phyloP scores from a whole-genome alignment of 331 rosid species.

The Malus hybrid region DNA sequence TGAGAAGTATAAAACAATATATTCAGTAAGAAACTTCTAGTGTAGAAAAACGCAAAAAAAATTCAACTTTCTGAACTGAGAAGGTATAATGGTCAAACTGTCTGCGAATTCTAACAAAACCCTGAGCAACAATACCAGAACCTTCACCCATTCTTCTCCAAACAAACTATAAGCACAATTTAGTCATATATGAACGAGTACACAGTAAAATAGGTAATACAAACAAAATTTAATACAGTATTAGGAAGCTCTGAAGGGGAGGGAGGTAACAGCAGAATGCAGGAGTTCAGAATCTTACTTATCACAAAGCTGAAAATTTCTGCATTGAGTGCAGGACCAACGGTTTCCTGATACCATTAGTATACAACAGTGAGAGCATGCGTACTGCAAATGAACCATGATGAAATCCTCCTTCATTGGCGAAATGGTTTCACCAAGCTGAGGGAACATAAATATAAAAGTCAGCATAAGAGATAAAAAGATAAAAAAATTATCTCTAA shows the following conservation, averaged over 20 bases:
- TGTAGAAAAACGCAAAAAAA: background rate
- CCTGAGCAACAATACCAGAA: background rate
- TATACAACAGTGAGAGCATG: slow-evolving; percentile 73
- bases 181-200: background rate
- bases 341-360: slow-evolving; percentile 86
- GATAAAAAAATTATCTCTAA: background rate
- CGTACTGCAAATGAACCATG: slow-evolving; percentile 95
- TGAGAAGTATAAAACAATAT: too few species aligned
- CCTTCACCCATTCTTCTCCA: background rate
- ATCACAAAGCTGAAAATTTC: slow-evolving; percentile 84
- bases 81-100: background rate
- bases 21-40: background rate
- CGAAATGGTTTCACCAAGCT: slow-evolving; percentile 96
- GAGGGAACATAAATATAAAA: slow-evolving; percentile 18
- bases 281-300: slow-evolving; percentile 49
- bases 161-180: background rate
- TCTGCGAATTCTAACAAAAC: background rate
- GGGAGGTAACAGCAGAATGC: background rate
- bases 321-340: slow-evolving; percentile 93
- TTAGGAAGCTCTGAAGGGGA: background rate
- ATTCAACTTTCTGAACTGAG: background rate
- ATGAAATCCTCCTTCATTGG: slow-evolving; percentile 99
- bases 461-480: background rate
- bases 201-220: background rate
- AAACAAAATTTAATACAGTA: background rate